Base-by-base conservation (phyloP, 2,329 filamentous ascomycete genomes). In the Hirsutella thompsonii region DNA sequence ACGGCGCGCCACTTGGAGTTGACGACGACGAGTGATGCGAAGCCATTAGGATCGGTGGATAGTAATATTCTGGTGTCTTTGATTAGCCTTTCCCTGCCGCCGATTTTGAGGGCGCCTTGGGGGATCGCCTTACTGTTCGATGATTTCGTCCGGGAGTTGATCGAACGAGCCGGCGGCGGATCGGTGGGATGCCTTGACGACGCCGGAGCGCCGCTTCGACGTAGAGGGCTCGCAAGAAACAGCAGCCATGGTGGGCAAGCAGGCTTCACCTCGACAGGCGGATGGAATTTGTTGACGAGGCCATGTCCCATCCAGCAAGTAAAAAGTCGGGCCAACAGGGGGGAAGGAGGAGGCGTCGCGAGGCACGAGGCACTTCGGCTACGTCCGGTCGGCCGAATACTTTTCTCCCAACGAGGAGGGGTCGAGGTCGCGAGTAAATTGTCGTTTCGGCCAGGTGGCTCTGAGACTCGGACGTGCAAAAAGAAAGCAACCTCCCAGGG, bases 61-160 rank as follows among this genome's bases (percentile, higher is more conserved):
- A 68, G 66, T 30, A 83, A 67, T 49, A 83, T 81, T 51, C 79
- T 83, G 49, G 21, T 13, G 32, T 4, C 16, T 6, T 9, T 5
- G 20, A 21, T 39, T 26, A 36, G 36, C 3, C 23, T 19, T 11
- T 26, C 23, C 13, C 23, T 26, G 26, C 29, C 35, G 3, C 4
- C 38, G 16, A 33, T 44, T 20, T 30, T 42, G 8, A 2, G 16
- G 20, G 35, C 20, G 20, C 42, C 41, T 14, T 39, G 38, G 11
- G 16, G 33, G n/a, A 37, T 36, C 13, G 9, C 60, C 73, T 58
- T 61, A 83, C 79, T 81, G 76, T 53, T 81, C 64, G 49, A 83
- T 81, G 44, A 83, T 83, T 57, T 83, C 79, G 57, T 80, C 74
- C 5, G 79, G 79, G 10, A 83, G 64, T 36, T 63, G 67, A 29